Percentiles rank a stretch among this genome's conserved stretches.
Evolutionary conservation across 73 alveolate species (phyloP).

Genomic region (Tetrahymena malaccensis): DNA sequence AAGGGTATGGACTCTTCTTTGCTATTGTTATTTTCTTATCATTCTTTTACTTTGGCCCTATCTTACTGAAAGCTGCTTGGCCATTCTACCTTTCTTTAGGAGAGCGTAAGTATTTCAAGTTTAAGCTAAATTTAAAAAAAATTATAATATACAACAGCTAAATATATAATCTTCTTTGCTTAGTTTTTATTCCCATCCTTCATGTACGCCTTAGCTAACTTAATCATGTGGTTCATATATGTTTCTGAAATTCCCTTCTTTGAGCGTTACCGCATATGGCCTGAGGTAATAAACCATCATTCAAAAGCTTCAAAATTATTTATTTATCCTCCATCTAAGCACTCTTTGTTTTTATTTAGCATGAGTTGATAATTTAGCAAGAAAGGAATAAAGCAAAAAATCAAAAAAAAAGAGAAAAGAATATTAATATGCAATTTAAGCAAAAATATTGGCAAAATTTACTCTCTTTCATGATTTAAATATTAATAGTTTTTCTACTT

Average conservation of each 20-base stretch:
- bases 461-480: not conserved
- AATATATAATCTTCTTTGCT: not conserved
- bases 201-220: slow-evolving; percentile 1
- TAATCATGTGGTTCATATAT: slow-evolving; percentile 41
- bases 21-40: not conserved
- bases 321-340: not conserved
- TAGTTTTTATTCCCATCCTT: not conserved
- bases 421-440: not conserved
- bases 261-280: slow-evolving; percentile 57
- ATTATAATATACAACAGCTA: not conserved
- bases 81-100: not conserved
- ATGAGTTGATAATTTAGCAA: not conserved
- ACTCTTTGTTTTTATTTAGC: not conserved
- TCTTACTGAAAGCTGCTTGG: not conserved
- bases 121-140: not conserved
- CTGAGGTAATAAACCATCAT: not conserved
- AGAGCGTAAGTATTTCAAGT: not conserved
- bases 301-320: not conserved
- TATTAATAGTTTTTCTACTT: not conserved
- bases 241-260: slow-evolving; percentile 56
- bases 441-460: not conserved
- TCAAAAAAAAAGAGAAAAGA: too few relatives aligned
- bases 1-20: slow-evolving; percentile 16
- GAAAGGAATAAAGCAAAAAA: not conserved
- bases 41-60: slow-evolving; percentile 7